Evolutionary conservation across 805 yeast genomes (phyloP).

Genomic region (Saccharomyces kudriavzevii): DNA sequence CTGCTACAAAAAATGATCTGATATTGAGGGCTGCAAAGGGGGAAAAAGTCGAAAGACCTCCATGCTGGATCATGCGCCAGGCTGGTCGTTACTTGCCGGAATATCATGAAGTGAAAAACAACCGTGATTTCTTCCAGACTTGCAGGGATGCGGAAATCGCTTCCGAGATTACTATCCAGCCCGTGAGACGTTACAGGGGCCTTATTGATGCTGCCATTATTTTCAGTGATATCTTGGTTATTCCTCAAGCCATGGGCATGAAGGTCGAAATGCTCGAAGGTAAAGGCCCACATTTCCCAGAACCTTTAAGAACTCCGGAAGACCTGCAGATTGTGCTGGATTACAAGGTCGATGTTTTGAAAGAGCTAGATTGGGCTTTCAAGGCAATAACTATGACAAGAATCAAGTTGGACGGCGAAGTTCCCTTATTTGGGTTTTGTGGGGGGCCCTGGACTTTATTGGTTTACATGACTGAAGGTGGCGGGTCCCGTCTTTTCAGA

Average conservation of each 20-base stretch:
- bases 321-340: slow-evolving; percentile 52
- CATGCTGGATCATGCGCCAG: slow-evolving; percentile 97
- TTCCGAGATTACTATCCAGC: slow-evolving; percentile 89
- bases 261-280: slow-evolving; percentile 89
- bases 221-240: slow-evolving; percentile 88
- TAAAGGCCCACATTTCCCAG: slow-evolving; percentile 86
- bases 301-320: slow-evolving; percentile 68
- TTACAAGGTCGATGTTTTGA: slow-evolving; percentile 59
- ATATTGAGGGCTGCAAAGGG: slow-evolving; percentile 87
- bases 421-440: slow-evolving; percentile 88
- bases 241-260: slow-evolving; percentile 98
- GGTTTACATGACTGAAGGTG: slow-evolving; percentile 97
- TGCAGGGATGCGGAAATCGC: slow-evolving; percentile 94
- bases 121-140: slow-evolving; percentile 86
- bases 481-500: slow-evolving; percentile 85
- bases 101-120: slow-evolving; percentile 81
- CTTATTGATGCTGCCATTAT: slow-evolving; percentile 94
- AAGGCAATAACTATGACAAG: slow-evolving; percentile 90
- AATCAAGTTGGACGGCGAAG: slow-evolving; percentile 75
- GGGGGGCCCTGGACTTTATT: slow-evolving; percentile 98
- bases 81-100: slow-evolving; percentile 93
- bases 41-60: slow-evolving; percentile 90
- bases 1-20: slow-evolving; percentile 80
- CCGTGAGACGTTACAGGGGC: slow-evolving; percentile 82
- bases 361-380: slow-evolving; percentile 89